Evolutionary conservation across 2,329 filamentous ascomycete genomes (phyloP).

Genomic region (Claviceps digitariae): DNA sequence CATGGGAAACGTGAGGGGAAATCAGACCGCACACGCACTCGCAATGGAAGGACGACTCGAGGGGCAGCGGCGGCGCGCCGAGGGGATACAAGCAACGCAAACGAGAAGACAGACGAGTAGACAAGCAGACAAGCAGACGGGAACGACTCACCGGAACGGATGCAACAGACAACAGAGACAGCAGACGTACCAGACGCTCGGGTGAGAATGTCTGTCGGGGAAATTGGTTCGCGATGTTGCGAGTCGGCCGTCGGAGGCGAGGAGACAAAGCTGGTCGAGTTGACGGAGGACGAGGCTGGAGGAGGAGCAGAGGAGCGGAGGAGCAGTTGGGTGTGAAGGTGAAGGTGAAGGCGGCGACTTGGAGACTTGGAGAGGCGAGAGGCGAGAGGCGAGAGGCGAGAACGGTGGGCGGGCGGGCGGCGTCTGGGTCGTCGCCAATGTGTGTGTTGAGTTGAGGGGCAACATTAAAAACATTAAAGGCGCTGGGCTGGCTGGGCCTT

Average conservation of each 20-base stretch:
- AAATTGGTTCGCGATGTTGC: not conserved
- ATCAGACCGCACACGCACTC: slow-evolving; percentile 6
- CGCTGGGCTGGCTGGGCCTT: not conserved
- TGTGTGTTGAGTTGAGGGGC: slow-evolving; percentile 1
- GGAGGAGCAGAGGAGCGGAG: not conserved
- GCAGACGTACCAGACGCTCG: not conserved
- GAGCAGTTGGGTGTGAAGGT: slow-evolving; percentile 1
- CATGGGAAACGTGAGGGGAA: slow-evolving; percentile 1
- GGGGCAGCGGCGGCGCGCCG: not conserved
- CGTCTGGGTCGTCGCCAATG: not conserved
- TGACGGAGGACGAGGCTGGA: not conserved
- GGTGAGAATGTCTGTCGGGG: not conserved
- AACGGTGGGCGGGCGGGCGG: not conserved
- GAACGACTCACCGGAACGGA: slow-evolving; percentile 3
- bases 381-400: not conserved
- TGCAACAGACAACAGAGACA: not conserved
- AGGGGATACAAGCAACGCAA: slow-evolving; percentile 1
- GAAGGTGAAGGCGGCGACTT: slow-evolving; percentile 2
- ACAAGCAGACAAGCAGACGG: not conserved
- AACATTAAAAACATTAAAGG: no score
- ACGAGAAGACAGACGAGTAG: not conserved
- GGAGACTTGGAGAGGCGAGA: no score
- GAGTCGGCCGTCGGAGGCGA: not conserved
- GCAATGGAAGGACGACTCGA: slow-evolving; percentile 4
- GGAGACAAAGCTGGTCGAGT: slow-evolving; percentile 1